phyloP scores from a whole-genome alignment of 345 rosid species.

The Rubroshorea leprosula region DNA sequence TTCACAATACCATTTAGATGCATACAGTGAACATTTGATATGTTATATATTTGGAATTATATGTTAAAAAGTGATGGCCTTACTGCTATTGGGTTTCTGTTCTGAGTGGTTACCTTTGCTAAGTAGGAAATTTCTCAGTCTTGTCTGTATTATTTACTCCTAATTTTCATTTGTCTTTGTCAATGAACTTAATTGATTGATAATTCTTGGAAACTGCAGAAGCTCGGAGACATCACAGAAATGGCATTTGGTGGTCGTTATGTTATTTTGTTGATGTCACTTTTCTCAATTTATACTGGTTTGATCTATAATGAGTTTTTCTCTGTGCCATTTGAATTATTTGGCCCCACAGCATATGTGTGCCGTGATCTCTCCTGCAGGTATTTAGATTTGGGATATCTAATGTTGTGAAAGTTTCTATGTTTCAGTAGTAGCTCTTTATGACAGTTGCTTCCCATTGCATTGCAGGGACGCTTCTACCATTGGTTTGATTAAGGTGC shows the following conservation, averaged over 20 bases:
- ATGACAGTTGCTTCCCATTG: conserved; percentile 14
- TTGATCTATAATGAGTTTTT: conserved; percentile 94
- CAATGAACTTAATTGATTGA: conserved; percentile 7
- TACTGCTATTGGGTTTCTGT: background rate
- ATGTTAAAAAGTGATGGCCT: background rate
- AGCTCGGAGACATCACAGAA: conserved; percentile 92
- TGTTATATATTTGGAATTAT: too few species aligned
- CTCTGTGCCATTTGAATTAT: conserved; percentile 87
- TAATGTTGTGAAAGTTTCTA: conserved; percentile 1
- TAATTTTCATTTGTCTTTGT: background rate
- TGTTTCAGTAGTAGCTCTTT: background rate
- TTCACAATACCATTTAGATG: too few species aligned
- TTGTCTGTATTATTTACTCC: background rate
- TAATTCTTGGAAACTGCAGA: conserved; percentile 41
- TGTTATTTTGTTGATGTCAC: conserved; percentile 86
- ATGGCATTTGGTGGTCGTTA: conserved; percentile 99
- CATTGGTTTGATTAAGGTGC: conserved; percentile 69
- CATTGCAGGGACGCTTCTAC: conserved; percentile 71
- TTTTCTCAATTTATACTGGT: conserved; percentile 93
- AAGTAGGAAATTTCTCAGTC: background rate
- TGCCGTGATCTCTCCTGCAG: conserved; percentile 94
- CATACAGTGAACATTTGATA: too few species aligned
- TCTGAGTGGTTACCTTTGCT: background rate
- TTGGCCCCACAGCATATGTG: conserved; percentile 81
- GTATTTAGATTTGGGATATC: conserved; percentile 29